phyloP scores from a whole-genome alignment of 208 protist species.

The Crithidia thermophila region DNA sequence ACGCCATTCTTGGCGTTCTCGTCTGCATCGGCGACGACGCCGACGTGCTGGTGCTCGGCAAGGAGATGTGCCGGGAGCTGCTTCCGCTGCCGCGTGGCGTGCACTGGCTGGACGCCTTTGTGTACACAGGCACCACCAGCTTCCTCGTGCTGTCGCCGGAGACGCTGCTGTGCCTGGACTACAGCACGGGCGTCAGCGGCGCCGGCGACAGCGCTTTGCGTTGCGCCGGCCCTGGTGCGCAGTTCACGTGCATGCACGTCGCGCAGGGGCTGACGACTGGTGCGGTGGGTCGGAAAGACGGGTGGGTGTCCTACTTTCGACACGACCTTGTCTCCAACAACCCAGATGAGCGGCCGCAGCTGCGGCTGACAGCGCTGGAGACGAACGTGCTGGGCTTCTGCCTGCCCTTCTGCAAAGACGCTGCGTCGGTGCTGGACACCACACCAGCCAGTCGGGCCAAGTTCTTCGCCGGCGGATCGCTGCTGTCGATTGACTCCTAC shows the following conservation, averaged over 20 bases:
- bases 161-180: conserved; percentile 69
- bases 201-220: conserved; percentile 36
- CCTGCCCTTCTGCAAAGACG: conserved; percentile 43
- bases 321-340: conserved; percentile 39
- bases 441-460: conserved; percentile 20
- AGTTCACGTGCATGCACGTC: conserved; percentile 73
- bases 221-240: conserved; percentile 23
- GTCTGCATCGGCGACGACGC: conserved; percentile 78
- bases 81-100: conserved; percentile 54
- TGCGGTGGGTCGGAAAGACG: conserved; percentile 66
- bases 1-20: conserved; percentile 72
- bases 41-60: conserved; percentile 65
- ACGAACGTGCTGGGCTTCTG: conserved; percentile 64
- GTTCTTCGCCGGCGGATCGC: conserved; percentile 51
- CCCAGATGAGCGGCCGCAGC: conserved; percentile 37
- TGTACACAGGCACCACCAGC: conserved; percentile 79
- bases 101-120: conserved; percentile 72
- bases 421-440: conserved; percentile 28
- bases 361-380: conserved; percentile 58
- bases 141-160: conserved; percentile 81
- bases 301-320: conserved; percentile 73
- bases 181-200: conserved; percentile 33
- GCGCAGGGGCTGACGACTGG: conserved; percentile 79
- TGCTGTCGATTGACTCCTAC: conserved; percentile 78
- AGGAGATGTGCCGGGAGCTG: conserved; percentile 56